Evolutionary conservation across 129 eudicot species (phyloP).

Genomic region (Flaveria trinervia): DNA sequence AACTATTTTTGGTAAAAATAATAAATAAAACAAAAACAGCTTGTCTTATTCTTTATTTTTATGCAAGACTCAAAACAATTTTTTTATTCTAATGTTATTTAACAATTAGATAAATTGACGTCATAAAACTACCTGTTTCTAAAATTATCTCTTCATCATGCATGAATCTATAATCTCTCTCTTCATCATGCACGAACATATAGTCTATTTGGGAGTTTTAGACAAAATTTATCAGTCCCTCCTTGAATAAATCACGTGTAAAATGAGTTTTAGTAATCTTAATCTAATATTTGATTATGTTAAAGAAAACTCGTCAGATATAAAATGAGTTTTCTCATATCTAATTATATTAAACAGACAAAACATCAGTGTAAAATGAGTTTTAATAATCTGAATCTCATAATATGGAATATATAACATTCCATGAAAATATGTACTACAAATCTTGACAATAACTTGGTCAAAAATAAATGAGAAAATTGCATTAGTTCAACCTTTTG

Average conservation of each 20-base stretch:
- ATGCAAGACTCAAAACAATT: not conserved
- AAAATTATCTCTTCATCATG: not conserved
- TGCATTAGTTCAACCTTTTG: conserved; percentile 20
- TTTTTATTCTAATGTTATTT: not conserved
- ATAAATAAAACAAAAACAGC: not conserved
- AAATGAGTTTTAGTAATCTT: no score
- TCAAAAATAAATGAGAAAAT: conserved; percentile 18
- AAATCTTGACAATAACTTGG: not conserved
- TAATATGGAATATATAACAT: not conserved
- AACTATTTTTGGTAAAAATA: conserved; percentile 6
- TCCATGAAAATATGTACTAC: not conserved
- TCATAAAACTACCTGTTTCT: not conserved
- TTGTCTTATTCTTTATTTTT: not conserved
- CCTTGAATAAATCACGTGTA: not conserved
- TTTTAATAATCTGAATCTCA: not conserved
- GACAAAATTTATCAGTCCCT: no score
- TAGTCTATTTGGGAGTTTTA: no score
- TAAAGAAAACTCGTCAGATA: not conserved
- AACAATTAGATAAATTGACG: not conserved
- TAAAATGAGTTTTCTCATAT: not conserved
- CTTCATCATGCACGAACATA: no score
- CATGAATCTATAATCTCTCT: not conserved
- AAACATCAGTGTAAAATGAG: not conserved
- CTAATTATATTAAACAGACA: no score
- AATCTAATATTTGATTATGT: no score